Conservation (phyloP, 1,139 yeast genomes). For the Geotrichum cucujoidarum region DNA sequence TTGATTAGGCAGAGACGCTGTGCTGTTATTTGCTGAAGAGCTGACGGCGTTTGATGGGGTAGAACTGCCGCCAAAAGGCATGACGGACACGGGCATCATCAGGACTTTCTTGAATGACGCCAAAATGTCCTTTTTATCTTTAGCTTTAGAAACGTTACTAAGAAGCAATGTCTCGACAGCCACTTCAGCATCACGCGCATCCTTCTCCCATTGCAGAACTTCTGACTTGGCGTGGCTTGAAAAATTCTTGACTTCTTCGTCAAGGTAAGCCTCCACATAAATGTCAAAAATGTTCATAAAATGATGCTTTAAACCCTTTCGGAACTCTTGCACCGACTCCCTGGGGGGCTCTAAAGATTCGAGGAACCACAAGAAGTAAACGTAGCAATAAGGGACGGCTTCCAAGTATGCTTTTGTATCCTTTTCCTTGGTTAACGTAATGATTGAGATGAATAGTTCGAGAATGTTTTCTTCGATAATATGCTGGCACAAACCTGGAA, state of each 20-base stretch:
- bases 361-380: slow-evolving; percentile 20
- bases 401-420: slow-evolving; percentile 13
- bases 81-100: slow-evolving; percentile 36
- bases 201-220: slow-evolving; percentile 37
- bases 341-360: slow-evolving; percentile 14
- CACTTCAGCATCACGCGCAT: slow-evolving; percentile 36
- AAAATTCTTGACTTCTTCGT: slow-evolving; percentile 16
- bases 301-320: slow-evolving; percentile 8
- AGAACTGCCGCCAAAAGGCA: slow-evolving; percentile 20
- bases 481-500: slow-evolving; percentile 33
- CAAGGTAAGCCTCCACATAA: slow-evolving; percentile 14
- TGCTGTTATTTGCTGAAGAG: slow-evolving; percentile 3
- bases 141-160: slow-evolving; percentile 41
- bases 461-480: slow-evolving; percentile 38
- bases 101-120: slow-evolving; percentile 49
- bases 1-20: slow-evolving; percentile 7
- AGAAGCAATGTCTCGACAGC: slow-evolving; percentile 41
- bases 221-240: slow-evolving; percentile 28
- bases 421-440: slow-evolving; percentile 22
- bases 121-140: slow-evolving; percentile 47
- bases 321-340: slow-evolving; percentile 11
- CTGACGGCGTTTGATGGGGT: neutral
- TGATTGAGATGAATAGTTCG: slow-evolving; percentile 32
- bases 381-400: slow-evolving; percentile 19
- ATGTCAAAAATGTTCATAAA: slow-evolving; percentile 17